Percentiles rank a stretch among this genome's conserved stretches.
Evolutionary conservation across 441 rosid genomes (phyloP).

Genomic region (Pelargonium fulgidum): DNA sequence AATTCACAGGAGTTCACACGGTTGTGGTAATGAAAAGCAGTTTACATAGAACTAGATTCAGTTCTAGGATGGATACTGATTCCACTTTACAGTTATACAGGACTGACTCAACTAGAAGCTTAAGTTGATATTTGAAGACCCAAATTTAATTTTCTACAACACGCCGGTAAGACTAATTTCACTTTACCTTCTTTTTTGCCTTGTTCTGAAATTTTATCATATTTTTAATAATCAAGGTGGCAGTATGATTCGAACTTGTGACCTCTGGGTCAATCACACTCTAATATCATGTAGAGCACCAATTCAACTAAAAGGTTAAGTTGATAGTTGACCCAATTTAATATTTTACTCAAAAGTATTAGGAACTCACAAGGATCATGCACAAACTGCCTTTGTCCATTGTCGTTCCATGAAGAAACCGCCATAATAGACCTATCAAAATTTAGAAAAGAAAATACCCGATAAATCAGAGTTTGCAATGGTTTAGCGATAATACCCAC

Average conservation of each 20-base stretch:
- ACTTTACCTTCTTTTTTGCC: no score
- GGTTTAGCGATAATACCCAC: conserved; percentile 1
- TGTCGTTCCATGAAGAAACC: conserved; percentile 99
- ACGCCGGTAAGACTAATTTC: background rate
- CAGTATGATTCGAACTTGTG: no score
- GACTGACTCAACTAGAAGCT: no score
- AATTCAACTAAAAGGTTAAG: no score
- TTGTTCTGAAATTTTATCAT: no score
- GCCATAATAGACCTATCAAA: conserved; percentile 84
- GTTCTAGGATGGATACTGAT: conserved; percentile 1
- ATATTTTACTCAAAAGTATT: conserved; percentile 6
- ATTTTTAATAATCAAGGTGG: no score
- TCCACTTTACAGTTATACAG: background rate
- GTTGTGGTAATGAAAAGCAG: background rate
- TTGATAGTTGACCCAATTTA: no score
- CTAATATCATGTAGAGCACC: no score
- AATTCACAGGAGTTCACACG: no score
- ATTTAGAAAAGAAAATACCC: conserved; percentile 19
- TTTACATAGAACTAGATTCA: background rate
- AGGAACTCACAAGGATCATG: conserved; percentile 73
- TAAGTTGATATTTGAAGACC: no score
- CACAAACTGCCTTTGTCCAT: conserved; percentile 95
- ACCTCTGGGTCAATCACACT: no score
- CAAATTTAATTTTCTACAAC: no score
- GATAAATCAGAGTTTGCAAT: conserved; percentile 18